These are phyloP conservation scores for Chlamydomonas sp. DNA, from an alignment of 139 green algal species.

Conservation along the genomic window DNA sequence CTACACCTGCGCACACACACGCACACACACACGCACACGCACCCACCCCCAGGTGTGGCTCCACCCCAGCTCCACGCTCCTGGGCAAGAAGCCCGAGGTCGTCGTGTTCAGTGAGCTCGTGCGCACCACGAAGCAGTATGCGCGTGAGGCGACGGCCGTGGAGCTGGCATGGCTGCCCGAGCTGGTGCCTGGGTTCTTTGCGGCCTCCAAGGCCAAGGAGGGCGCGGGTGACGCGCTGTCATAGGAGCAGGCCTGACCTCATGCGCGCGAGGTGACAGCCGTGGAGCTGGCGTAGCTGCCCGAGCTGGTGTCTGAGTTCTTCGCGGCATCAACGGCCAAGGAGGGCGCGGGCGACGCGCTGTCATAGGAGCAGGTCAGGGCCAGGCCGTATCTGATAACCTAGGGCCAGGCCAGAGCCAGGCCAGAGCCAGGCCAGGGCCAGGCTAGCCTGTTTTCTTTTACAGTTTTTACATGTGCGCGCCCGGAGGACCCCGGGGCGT, in stretches of 20 bases:
- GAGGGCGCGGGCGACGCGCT: no score
- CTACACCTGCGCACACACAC: not conserved
- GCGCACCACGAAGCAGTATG: constrained; percentile 66
- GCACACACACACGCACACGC: not conserved
- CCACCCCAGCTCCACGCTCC: constrained; percentile 77
- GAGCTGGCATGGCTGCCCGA: constrained; percentile 72
- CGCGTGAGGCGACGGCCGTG: constrained; percentile 46
- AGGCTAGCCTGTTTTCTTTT: no score
- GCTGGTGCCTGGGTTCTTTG: constrained; percentile 65
- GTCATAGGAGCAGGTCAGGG: no score
- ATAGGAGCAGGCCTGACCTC: no score
- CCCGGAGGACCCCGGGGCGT: no score
- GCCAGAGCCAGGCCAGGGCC: no score
- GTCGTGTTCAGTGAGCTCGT: constrained; percentile 81
- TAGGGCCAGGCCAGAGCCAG: no score
- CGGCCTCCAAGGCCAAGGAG: constrained; percentile 13
- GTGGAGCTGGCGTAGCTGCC: constrained; percentile 70
- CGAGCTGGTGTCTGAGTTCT: constrained; percentile 67
- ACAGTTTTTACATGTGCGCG: no score
- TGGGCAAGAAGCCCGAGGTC: constrained; percentile 39
- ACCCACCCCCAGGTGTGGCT: no score
- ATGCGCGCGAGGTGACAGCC: constrained; percentile 50
- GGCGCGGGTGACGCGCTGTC: no score
- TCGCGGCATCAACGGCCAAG: constrained; percentile 29
- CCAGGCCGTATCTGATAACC: no score